Evolutionary conservation across 225 moss, liverwort and hornwort species (phyloP).

Genomic region (Physcomitrellopsis africana): DNA sequence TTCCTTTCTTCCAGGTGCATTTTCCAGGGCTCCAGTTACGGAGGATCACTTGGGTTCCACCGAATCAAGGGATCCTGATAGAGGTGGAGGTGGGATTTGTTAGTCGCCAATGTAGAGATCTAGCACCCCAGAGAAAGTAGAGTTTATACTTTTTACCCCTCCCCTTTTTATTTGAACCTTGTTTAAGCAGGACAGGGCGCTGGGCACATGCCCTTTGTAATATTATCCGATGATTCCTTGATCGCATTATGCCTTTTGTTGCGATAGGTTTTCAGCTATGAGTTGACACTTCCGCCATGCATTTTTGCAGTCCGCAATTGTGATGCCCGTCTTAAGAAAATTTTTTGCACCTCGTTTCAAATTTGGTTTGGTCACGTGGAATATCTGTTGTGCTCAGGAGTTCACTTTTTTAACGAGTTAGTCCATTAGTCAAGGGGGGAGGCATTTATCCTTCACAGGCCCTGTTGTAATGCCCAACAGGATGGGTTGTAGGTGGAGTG

Average conservation of each 20-base stretch:
- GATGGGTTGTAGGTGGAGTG: too few relatives aligned
- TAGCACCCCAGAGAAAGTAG: conserved; percentile 60
- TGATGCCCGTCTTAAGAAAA: too few relatives aligned
- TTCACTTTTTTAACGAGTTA: too few relatives aligned
- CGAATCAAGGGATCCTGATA: conserved; percentile 58
- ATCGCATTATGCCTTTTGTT: conserved; percentile 68
- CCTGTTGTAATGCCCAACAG: too few relatives aligned
- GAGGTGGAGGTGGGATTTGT: conserved; percentile 53
- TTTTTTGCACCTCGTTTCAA: too few relatives aligned
- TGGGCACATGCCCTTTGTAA: conserved; percentile 84
- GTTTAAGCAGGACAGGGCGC: conserved; percentile 64
- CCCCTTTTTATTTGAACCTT: conserved; percentile 40
- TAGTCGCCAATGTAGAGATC: conserved; percentile 56
- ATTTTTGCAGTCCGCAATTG: too few relatives aligned
- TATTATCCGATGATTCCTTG: conserved; percentile 58
- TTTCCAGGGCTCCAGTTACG: conserved; percentile 59
- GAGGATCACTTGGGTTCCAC: conserved; percentile 69
- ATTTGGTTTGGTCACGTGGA: too few relatives aligned
- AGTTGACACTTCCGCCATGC: conserved; percentile 33
- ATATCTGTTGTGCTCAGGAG: too few relatives aligned
- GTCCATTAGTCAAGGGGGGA: too few relatives aligned
- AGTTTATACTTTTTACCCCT: conserved; percentile 16
- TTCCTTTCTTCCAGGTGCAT: conserved; percentile 58
- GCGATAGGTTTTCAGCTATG: conserved; percentile 65
- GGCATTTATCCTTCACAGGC: too few relatives aligned